A percentile compares a stretch with the other conserved stretches of the same genome.
Evolutionary conservation across 23 red algal genomes (phyloP).

Genomic region (Cyanidioschyzon merolae): DNA sequence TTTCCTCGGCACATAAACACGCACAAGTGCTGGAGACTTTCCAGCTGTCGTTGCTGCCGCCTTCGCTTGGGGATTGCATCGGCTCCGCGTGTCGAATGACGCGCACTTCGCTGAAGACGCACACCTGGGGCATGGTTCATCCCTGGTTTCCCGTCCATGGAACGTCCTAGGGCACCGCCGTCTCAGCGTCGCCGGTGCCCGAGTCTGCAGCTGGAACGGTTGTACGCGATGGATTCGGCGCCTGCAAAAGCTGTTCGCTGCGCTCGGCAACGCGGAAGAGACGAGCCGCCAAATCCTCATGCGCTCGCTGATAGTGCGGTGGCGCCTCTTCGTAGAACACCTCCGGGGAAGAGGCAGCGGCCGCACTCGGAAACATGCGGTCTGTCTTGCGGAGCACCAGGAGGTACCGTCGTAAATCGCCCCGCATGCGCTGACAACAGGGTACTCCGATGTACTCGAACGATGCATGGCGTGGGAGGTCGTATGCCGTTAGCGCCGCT

Average conservation of each 20-base stretch:
- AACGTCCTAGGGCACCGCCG: too few species aligned
- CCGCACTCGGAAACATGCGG: constrained; percentile 29
- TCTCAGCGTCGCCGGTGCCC: too few species aligned
- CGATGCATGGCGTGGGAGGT: constrained; percentile 40
- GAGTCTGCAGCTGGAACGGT: too few species aligned
- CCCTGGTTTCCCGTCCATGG: too few species aligned
- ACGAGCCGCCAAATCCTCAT: constrained; percentile 16
- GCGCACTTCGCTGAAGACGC: too few species aligned
- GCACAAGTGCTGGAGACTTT: too few species aligned
- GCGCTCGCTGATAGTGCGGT: constrained; percentile 14
- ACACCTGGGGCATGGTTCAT: too few species aligned
- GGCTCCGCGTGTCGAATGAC: too few species aligned
- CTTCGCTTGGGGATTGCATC: too few species aligned
- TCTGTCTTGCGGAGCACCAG: constrained; percentile 45
- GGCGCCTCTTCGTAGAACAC: neutral
- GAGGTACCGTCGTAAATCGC: constrained; percentile 38
- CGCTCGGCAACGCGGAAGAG: constrained; percentile 11
- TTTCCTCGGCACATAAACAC: too few species aligned
- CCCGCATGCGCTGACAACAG: constrained; percentile 54
- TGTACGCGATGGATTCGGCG: too few species aligned
- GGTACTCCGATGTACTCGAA: constrained; percentile 33
- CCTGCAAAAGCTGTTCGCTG: neutral
- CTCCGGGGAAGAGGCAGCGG: neutral
- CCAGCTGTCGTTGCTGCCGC: too few species aligned
- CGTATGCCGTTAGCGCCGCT: constrained; percentile 33